These are phyloP conservation scores for Colletotrichum sp. DNA, from an alignment of 2,329 filamentous ascomycete genomes.

Conservation along the genomic window DNA sequence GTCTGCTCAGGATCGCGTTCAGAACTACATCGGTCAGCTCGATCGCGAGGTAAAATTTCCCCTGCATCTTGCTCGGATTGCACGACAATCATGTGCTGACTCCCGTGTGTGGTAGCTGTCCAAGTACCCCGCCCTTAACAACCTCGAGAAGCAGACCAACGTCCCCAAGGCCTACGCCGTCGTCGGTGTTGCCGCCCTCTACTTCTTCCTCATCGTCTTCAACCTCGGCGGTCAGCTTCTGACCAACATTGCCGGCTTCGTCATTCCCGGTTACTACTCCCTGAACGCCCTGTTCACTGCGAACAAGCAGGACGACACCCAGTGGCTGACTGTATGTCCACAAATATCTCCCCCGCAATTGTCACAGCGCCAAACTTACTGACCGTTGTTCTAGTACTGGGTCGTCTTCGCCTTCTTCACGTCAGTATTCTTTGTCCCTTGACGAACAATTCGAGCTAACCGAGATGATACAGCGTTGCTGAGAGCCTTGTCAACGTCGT, in stretches of 20 bases:
- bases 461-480: constrained; percentile 57
- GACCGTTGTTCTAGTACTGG: constrained; percentile 69
- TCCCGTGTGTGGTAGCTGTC: constrained; percentile 64
- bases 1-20: constrained; percentile 78
- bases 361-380: constrained; percentile 3
- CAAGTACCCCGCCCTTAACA: constrained; percentile 83
- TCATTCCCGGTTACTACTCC: constrained; percentile 86
- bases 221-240: constrained; percentile 89
- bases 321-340: constrained; percentile 73
- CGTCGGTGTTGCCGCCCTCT: constrained; percentile 76
- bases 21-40: constrained; percentile 78
- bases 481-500: constrained; percentile 85
- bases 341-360: not conserved
- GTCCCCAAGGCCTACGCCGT: constrained; percentile 86
- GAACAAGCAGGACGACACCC: constrained; percentile 78
- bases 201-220: constrained; percentile 92
- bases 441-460: not conserved
- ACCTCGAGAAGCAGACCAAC: constrained; percentile 83
- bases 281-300: constrained; percentile 76
- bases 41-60: constrained; percentile 73
- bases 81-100: not conserved
- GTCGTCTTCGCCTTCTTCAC: constrained; percentile 85
- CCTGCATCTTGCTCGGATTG: not conserved
- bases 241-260: constrained; percentile 85
- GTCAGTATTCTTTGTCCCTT: constrained; percentile 40